Evolutionary conservation across 1,139 yeast genomes (phyloP).

Genomic region (Suzukiozyma palmioleophila): DNA sequence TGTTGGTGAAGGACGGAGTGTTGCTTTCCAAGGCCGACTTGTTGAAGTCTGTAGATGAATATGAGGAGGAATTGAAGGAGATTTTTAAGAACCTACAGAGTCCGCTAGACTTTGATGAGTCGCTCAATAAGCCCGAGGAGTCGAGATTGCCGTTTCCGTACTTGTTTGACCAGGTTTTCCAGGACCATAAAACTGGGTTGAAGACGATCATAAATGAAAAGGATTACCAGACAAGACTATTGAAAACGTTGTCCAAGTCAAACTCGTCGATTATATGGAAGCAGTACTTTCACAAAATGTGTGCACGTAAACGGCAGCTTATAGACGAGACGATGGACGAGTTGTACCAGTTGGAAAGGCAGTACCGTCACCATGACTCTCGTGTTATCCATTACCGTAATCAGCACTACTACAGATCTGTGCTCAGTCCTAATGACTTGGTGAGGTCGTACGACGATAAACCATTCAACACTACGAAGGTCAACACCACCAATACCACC

Average conservation of each 20-base stretch:
- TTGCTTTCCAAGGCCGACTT: constrained; percentile 15
- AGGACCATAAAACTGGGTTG: constrained; percentile 23
- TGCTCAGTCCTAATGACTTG: constrained; percentile 18
- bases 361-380: constrained; percentile 19
- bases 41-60: constrained; percentile 20
- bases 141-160: constrained; percentile 26
- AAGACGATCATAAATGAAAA: constrained; percentile 25
- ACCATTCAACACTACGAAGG: not conserved
- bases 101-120: constrained; percentile 33
- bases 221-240: constrained; percentile 24
- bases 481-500: constrained; percentile 7
- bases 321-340: constrained; percentile 21
- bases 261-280: constrained; percentile 32
- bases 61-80: constrained; percentile 26
- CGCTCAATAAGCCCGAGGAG: constrained; percentile 9
- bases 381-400: constrained; percentile 9
- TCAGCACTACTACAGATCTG: constrained; percentile 30
- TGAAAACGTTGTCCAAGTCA: constrained; percentile 19
- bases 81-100: constrained; percentile 26
- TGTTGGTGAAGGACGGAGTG: constrained; percentile 16
- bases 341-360: constrained; percentile 22
- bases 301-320: constrained; percentile 20
- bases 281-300: constrained; percentile 23
- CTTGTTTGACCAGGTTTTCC: constrained; percentile 24
- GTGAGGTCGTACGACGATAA: constrained; percentile 9